Evolutionary conservation across 345 rosid genomes (phyloP).

Genomic region (Odontarrhena argentea): DNA sequence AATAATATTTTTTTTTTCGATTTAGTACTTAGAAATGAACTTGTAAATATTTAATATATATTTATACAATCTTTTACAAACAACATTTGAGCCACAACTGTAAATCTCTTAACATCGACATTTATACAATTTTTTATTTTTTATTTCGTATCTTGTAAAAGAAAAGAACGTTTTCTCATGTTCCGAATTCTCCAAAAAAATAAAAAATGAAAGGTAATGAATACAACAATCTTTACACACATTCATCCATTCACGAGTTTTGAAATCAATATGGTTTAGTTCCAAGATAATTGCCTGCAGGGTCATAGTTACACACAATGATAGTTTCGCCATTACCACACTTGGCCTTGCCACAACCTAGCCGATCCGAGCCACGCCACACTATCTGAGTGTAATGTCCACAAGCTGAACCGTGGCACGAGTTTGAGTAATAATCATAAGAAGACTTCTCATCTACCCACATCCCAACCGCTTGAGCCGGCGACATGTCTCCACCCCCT

Average conservation of each 20-base stretch:
- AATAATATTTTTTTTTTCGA: too few species aligned
- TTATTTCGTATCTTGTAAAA: not conserved
- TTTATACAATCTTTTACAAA: too few species aligned
- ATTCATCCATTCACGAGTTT: not conserved
- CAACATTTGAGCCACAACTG: too few species aligned
- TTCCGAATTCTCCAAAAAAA: not conserved
- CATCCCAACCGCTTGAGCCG: conserved; percentile 49
- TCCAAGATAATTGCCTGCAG: conserved; percentile 55
- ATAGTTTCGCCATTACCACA: conserved; percentile 58
- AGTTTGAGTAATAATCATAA: conserved; percentile 55
- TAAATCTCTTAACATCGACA: too few species aligned
- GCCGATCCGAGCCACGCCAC: conserved; percentile 54
- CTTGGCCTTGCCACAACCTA: conserved; percentile 70
- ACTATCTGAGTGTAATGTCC: conserved; percentile 78
- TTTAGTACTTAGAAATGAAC: too few species aligned
- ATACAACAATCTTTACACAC: conserved; percentile 24
- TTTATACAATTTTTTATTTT: not conserved
- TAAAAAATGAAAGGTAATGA: not conserved
- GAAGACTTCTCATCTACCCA: conserved; percentile 58
- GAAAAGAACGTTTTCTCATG: conserved; percentile 6
- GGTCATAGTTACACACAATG: conserved; percentile 63
- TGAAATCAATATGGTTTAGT: conserved; percentile 45
- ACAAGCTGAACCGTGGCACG: conserved; percentile 54
- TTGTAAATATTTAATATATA: too few species aligned
- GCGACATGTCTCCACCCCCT: conserved; percentile 45